Percentiles rank a stretch among this genome's conserved stretches.
Conservation (phyloP, 106 monocot genomes). For the Dioscorea zingiberensis region DNA sequence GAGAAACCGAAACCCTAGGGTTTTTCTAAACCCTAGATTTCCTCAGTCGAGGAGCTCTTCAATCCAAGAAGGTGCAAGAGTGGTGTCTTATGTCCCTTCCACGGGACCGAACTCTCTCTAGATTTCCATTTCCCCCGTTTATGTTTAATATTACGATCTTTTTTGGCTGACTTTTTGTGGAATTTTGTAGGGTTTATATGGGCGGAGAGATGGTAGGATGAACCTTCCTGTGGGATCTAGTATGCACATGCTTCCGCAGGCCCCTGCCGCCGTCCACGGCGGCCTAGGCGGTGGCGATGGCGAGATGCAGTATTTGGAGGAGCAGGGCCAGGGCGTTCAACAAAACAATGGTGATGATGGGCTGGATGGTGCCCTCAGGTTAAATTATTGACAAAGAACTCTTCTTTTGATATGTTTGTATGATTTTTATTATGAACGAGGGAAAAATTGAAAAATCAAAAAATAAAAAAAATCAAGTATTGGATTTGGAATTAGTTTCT, state of each 20-base stretch:
- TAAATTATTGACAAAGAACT: background rate
- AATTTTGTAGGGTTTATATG: too few species aligned
- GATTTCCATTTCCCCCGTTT: too few species aligned
- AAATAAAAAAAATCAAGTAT: background rate
- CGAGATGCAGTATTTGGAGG: constrained; percentile 30
- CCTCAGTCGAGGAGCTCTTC: too few species aligned
- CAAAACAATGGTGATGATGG: constrained; percentile 17
- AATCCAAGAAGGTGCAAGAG: too few species aligned
- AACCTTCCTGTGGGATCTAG: background rate
- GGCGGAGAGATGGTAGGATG: background rate
- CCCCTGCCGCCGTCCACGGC: background rate
- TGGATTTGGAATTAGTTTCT: background rate
- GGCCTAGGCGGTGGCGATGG: constrained; percentile 6
- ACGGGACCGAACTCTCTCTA: too few species aligned
- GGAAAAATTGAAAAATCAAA: background rate
- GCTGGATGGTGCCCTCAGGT: constrained; percentile 26
- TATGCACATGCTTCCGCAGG: background rate
- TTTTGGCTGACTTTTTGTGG: too few species aligned
- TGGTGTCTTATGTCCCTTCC: too few species aligned
- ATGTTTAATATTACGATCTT: too few species aligned
- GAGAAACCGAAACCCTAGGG: constrained; percentile 10
- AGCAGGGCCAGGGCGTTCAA: constrained; percentile 13
- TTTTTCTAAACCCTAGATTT: constrained; percentile 1
- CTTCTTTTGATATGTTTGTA: background rate
- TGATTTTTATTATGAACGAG: background rate